A percentile compares a stretch with the other conserved stretches of the same genome.
phyloP scores from a whole-genome alignment of 2,329 filamentous ascomycete genomes.

The Colletotrichum musicola region DNA sequence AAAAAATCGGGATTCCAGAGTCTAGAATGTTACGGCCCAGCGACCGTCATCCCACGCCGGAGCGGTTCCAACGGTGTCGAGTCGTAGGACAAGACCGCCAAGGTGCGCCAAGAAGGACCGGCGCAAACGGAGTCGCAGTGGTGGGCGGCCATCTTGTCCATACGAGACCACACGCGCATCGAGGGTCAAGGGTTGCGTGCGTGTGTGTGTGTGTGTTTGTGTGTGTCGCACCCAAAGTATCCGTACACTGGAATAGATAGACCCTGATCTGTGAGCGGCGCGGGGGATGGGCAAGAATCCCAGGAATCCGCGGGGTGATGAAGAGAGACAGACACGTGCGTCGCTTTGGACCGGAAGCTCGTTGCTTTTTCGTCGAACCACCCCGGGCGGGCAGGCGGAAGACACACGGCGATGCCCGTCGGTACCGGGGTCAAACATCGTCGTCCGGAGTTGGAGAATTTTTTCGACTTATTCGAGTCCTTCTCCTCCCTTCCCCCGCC shows the following conservation, averaged over 20 bases:
- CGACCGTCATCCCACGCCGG: constrained; percentile 32
- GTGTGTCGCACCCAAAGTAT: too few species aligned
- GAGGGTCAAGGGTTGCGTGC: constrained; percentile 8
- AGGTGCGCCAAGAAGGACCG: constrained; percentile 33
- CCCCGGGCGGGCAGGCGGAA: background rate
- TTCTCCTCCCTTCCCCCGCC: background rate
- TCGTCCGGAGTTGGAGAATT: constrained; percentile 5
- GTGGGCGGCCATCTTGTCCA: constrained; percentile 27
- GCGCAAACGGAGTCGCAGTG: constrained; percentile 33
- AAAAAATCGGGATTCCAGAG: constrained; percentile 13
- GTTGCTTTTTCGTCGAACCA: constrained; percentile 20
- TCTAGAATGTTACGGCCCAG: constrained; percentile 23
- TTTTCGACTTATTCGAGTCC: background rate
- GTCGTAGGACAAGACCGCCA: constrained; percentile 38
- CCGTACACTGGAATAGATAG: background rate
- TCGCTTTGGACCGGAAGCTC: background rate
- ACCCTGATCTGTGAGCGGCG: background rate
- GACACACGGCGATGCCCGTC: background rate
- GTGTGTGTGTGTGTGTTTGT: background rate
- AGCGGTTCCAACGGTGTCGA: constrained; percentile 30
- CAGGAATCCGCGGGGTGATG: constrained; percentile 15
- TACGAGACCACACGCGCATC: constrained; percentile 24
- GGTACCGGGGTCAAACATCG: background rate
- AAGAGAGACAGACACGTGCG: background rate
- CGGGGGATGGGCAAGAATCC: background rate